phyloP scores from a whole-genome alignment of 768 basidiomycete species.

The Cystofilobasidium ferigula region DNA sequence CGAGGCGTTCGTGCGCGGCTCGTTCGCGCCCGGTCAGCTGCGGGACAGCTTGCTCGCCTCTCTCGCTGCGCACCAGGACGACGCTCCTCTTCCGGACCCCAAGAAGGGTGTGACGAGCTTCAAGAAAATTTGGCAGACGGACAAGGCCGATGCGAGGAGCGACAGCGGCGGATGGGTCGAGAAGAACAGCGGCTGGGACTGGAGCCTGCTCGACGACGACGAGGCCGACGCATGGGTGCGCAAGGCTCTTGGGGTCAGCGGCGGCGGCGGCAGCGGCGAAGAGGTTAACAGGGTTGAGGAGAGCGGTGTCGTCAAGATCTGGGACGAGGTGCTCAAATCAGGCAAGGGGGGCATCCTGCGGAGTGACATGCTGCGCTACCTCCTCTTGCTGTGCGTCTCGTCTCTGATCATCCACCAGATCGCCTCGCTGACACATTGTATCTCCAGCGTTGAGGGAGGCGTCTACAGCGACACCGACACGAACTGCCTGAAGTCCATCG shows the following conservation, averaged over 20 bases:
- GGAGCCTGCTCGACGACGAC: constrained; percentile 15
- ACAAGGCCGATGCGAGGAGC: background rate
- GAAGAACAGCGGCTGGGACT: constrained; percentile 7
- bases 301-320: background rate
- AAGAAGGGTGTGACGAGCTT: background rate
- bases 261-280: background rate
- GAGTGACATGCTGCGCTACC: constrained; percentile 13
- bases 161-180: constrained; percentile 1
- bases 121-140: constrained; percentile 20
- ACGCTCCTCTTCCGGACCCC: too few relatives aligned
- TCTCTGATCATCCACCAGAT: background rate
- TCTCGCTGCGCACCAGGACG: background rate
- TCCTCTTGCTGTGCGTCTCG: constrained; percentile 15
- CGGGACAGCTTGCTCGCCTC: background rate
- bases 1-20: background rate
- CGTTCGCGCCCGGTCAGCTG: too few relatives aligned
- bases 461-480: constrained; percentile 42
- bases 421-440: background rate
- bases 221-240: constrained; percentile 13
- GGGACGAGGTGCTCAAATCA: background rate
- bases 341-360: constrained; percentile 12
- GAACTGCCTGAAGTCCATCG: constrained; percentile 34
- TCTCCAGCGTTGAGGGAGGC: constrained; percentile 14
- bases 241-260: background rate
- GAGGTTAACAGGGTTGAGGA: background rate